Percentiles rank a stretch among this genome's conserved stretches.
Conservation (phyloP, 2,329 filamentous ascomycete genomes). For the Aspergillus proliferans region DNA sequence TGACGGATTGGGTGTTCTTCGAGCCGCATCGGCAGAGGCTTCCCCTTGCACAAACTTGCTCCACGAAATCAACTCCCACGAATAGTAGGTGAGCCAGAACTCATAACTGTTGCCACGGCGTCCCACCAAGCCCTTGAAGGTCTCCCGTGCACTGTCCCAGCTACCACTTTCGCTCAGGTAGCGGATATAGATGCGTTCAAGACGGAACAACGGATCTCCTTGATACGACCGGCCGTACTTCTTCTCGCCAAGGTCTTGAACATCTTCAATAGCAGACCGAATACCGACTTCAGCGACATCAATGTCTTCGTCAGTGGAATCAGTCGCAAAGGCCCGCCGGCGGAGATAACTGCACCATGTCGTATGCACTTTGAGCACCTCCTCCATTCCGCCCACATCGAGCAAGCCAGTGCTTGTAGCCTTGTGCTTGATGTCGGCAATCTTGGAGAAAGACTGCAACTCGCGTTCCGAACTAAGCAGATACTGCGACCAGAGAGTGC, state of each 20-base stretch:
- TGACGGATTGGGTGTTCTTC: conserved; percentile 59
- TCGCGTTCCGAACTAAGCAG: conserved; percentile 79
- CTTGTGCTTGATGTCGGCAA: conserved; percentile 84
- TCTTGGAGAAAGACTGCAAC: conserved; percentile 66
- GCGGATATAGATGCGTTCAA: conserved; percentile 88
- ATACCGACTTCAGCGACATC: conserved; percentile 90
- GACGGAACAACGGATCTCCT: conserved; percentile 80
- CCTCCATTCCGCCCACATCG: conserved; percentile 78
- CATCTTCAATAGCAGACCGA: conserved; percentile 75
- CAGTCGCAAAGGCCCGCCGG: conserved; percentile 69
- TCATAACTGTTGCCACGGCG: conserved; percentile 72
- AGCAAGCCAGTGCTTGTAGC: conserved; percentile 81
- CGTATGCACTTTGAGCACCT: conserved; percentile 83
- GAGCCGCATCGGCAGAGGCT: conserved; percentile 46
- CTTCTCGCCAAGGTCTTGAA: conserved; percentile 69
- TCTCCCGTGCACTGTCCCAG: conserved; percentile 66
- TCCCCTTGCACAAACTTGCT: conserved; percentile 51
- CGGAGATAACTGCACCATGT: conserved; percentile 94
- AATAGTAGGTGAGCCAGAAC: conserved; percentile 89
- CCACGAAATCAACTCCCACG: conserved; percentile 80
- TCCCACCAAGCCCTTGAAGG: conserved; percentile 68
- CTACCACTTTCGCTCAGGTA: conserved; percentile 80
- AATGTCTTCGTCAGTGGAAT: conserved; percentile 70
- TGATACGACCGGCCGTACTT: conserved; percentile 69
- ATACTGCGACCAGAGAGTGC: conserved; percentile 82